These are phyloP conservation scores for Neurospora tetraspora DNA, from an alignment of 495 filamentous ascomycete genomes.

Conservation along the genomic window DNA sequence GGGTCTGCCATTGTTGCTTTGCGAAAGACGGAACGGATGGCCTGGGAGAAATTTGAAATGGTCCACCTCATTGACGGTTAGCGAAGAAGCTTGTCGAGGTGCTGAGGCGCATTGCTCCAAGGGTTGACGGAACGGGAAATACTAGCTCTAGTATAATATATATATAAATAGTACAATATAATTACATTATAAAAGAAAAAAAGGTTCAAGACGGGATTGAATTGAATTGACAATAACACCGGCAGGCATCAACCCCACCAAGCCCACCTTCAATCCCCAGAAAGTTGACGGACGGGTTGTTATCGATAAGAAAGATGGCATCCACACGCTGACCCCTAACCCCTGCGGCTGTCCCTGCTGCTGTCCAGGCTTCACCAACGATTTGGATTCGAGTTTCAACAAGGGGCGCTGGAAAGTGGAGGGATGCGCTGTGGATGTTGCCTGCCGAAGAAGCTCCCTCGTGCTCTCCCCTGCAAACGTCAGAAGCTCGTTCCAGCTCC, in stretches of 20 bases:
- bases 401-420: background rate
- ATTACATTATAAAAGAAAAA: too few species aligned
- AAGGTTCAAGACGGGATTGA: background rate
- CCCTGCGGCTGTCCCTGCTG: background rate
- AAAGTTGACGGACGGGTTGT: background rate
- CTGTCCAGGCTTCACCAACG: background rate
- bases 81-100: background rate
- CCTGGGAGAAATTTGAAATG: background rate
- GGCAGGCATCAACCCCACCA: background rate
- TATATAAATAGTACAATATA: too few species aligned
- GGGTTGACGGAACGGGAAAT: background rate
- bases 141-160: too few species aligned
- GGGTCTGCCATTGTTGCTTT: constrained; percentile 32
- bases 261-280: background rate
- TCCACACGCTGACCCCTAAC: background rate
- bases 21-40: background rate
- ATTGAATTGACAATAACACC: background rate
- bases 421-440: background rate
- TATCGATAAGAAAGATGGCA: background rate
- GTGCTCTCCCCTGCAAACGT: background rate
- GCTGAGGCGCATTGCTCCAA: background rate
- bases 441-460: background rate
- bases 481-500: background rate
- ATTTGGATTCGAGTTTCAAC: background rate
- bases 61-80: background rate